Evolutionary conservation across 805 yeast genomes (phyloP), one percentile per base, ranked within the genome.

Genomic region (Teunomyces funiuensis): DNA sequence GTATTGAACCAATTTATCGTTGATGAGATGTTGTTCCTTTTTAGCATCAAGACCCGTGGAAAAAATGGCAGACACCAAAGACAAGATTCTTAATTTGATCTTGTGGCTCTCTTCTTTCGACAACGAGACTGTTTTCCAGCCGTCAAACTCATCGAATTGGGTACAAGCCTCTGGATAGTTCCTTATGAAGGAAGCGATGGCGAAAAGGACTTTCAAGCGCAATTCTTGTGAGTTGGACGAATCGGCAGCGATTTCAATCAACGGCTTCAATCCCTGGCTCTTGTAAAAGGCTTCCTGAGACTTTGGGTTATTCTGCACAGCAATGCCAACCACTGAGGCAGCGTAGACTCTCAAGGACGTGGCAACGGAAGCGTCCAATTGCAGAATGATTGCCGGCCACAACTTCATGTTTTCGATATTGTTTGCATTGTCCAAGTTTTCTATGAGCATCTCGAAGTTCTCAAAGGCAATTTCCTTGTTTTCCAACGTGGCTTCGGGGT

Each of bases 341-440:
- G 90, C 84, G 41, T 71, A 68, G 6, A 75, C 66, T 43, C 81
- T 71, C 23, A 91, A 61, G 5, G 65, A 51, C 2, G 61, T 53
- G 2, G 58, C 58, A 9, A 39, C 47, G 5, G 68, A 64, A 25
- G 66, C 66, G 22, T 67, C 65, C 37, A 89, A 66, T 39, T 76
- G 75, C 1, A 62, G 58, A n/a, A 88, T 67, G 31, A 90, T 60
- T 2, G 82, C 70, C 16, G 74, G 79, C 99, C 98, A 93, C 47
- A 89, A 73, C 49, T 80, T 79, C 71, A 90, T 58, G 53, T 84
- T 85, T 49, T 86, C 91, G 50, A 91, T 82, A 55, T 88, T 88
- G 64, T 91, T 90, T 17, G 98, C 98, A 61, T 93, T 93, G 62
- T 93, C 98, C 45, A 91, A 64, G 55, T 89, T 89, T 58, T 91